Conservation (phyloP, 768 basidiomycete genomes). For the Lyophyllum semitale region DNA sequence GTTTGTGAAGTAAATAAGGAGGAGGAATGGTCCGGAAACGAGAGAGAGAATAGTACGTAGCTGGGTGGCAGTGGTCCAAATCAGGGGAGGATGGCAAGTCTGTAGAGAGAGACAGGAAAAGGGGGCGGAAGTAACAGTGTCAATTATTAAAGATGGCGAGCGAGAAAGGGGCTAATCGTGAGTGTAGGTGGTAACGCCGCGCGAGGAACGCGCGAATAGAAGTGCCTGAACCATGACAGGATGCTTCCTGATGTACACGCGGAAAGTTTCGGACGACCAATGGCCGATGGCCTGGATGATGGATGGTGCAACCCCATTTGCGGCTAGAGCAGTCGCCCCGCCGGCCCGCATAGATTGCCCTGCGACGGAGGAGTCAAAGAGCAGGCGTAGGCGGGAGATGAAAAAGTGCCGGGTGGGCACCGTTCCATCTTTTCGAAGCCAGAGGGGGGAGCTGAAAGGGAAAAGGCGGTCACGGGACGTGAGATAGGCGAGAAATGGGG, state of each 20-base stretch:
- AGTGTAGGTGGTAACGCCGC: background rate
- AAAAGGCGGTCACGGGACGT: background rate
- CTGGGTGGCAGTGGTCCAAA: too few relatives aligned
- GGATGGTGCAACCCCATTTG: constrained; percentile 22
- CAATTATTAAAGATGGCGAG: too few relatives aligned
- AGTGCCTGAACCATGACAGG: background rate
- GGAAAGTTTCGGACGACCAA: constrained; percentile 36
- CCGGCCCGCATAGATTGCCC: constrained; percentile 21
- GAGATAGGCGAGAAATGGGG: background rate
- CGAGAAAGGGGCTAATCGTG: too few relatives aligned
- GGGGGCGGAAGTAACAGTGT: too few relatives aligned
- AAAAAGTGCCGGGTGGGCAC: background rate
- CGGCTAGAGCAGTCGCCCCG: constrained; percentile 37
- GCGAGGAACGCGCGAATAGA: background rate
- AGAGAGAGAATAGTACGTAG: too few relatives aligned
- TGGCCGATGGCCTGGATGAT: constrained; percentile 38
- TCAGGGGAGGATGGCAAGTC: too few relatives aligned
- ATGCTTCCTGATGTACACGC: constrained; percentile 24
- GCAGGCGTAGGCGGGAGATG: background rate
- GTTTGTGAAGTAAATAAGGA: too few relatives aligned
- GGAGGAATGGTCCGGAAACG: too few relatives aligned
- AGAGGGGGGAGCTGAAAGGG: background rate
- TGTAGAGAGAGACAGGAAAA: too few relatives aligned
- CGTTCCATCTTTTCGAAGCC: background rate
- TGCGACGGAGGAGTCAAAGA: background rate